Conservation (phyloP, 2,329 filamentous ascomycete species). For the Diaporthe batatas region DNA sequence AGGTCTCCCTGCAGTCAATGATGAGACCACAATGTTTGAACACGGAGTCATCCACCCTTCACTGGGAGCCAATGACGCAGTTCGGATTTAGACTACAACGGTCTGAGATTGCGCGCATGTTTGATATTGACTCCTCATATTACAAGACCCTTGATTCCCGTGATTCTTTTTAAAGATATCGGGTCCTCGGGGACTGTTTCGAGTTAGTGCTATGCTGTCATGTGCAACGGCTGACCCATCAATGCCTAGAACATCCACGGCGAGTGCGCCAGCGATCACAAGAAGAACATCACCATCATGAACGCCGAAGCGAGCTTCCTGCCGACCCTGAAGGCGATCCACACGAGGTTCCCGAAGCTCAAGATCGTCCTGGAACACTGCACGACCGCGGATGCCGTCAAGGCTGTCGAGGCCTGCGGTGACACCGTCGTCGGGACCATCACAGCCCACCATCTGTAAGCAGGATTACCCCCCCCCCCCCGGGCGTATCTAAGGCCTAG, state of each 20-base stretch:
- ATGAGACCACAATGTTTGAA: constrained; percentile 21
- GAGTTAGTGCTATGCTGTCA: background rate
- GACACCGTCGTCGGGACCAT: constrained; percentile 83
- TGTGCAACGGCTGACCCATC: constrained; percentile 63
- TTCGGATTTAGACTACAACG: constrained; percentile 33
- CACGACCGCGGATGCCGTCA: constrained; percentile 84
- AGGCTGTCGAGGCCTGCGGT: constrained; percentile 82
- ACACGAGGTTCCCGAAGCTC: constrained; percentile 80
- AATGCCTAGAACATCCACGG: constrained; percentile 81
- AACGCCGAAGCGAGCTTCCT: constrained; percentile 84
- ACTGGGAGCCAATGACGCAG: constrained; percentile 30
- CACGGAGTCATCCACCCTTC: constrained; percentile 25
- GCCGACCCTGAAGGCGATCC: constrained; percentile 80
- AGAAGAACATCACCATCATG: constrained; percentile 65
- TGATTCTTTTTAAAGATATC: background rate
- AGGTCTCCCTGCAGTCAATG: constrained; percentile 1
- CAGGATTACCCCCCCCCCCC: background rate
- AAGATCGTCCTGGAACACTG: constrained; percentile 85
- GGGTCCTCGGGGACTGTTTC: background rate
- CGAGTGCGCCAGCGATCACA: constrained; percentile 71
- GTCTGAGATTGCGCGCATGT: constrained; percentile 23
- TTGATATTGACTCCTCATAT: background rate
- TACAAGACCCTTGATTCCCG: background rate
- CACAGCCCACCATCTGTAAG: constrained; percentile 84
- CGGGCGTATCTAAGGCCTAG: background rate